Evolutionary conservation across 768 basidiomycete species (phyloP), one percentile per base, ranked within the genome.

Genomic region (Hemileccinum rubropunctum): DNA sequence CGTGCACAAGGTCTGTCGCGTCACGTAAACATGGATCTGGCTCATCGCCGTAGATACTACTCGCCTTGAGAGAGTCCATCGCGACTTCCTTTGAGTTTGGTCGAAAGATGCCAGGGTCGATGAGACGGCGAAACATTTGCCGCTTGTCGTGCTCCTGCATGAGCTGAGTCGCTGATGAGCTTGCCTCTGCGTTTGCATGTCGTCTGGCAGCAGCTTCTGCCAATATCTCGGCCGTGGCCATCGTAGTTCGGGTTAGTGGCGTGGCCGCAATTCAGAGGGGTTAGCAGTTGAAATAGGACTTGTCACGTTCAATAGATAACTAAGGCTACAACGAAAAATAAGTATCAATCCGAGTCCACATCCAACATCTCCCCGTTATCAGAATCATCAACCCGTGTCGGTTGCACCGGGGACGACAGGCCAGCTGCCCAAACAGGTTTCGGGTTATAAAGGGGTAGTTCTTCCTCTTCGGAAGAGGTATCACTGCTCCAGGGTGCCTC

Each of bases 21-120:
- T 27, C 23, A 3, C 21, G 34, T 27, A 37, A 34, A 33, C 4
- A 35, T 42, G 47, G 32, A 17, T 18, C 15, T 14, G 8, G 11
- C 14, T 23, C 21, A 30, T 8, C 3, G 18, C 17, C 14, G 13
- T 5, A 23, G 28, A n/a, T 20, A 52, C 48, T 57, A 20, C 60
- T 56, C 37, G 84, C 90, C 76, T 81, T 82, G 56, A 92, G 70
- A 48, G 87, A 77, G 50, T 77, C 75, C 54, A 79, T 63, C 2
- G 84, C 83, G 46, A 79, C 72, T 43, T 77, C 78, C 54, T 77
- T 78, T 12, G 83, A 65, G 63, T 91, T 91, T 6, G 81, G 85
- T 3, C 90, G 78, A 44, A 79, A 59, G 58, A 92, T 91, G 13
- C 87, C 88, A 39, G 88, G 88, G 58, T 91, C 86, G 51, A 91